Conservation (phyloP, 1,139 yeast species). For the Yamadazyma conglobata region DNA sequence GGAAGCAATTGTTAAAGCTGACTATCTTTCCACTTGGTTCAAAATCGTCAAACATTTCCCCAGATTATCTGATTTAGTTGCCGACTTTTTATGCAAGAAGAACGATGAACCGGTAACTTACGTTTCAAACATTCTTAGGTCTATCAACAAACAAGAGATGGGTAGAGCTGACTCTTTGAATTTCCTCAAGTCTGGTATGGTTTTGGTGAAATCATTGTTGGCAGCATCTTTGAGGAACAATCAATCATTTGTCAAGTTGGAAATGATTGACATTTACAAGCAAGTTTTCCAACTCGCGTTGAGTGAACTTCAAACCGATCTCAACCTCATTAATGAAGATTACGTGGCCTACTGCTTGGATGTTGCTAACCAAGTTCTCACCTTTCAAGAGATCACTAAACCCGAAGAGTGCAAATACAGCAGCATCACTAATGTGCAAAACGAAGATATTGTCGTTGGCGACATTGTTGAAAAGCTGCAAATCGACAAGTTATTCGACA, state of each 20-base stretch:
- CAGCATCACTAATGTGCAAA: conserved; percentile 10
- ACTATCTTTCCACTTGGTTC: conserved; percentile 33
- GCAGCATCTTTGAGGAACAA: conserved; percentile 4
- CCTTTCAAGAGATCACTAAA: conserved; percentile 42
- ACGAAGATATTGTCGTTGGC: conserved; percentile 9
- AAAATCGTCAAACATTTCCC: conserved; percentile 50
- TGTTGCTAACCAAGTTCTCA: conserved; percentile 47
- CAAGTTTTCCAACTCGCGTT: conserved; percentile 6
- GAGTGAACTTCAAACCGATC: conserved; percentile 3
- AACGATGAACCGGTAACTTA: conserved; percentile 1
- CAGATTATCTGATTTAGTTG: conserved; percentile 43
- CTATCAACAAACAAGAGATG: conserved; percentile 2
- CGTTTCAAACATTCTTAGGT: conserved; percentile 2
- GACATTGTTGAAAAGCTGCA: conserved; percentile 11
- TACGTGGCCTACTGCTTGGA: conserved; percentile 32
- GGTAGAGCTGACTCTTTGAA: neutral
- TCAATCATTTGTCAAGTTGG: conserved; percentile 1
- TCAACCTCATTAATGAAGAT: conserved; percentile 8
- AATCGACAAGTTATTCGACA: conserved; percentile 20
- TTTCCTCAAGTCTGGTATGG: conserved; percentile 7
- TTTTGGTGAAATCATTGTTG: conserved; percentile 6
- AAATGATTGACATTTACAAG: conserved; percentile 1
- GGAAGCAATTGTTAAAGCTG: neutral
- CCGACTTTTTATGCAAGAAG: conserved; percentile 38
- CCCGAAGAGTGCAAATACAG: conserved; percentile 17